Percentiles rank a stretch among this genome's conserved stretches.
Conservation (phyloP, 495 filamentous ascomycete species). For the Alectoria sarmentosa region DNA sequence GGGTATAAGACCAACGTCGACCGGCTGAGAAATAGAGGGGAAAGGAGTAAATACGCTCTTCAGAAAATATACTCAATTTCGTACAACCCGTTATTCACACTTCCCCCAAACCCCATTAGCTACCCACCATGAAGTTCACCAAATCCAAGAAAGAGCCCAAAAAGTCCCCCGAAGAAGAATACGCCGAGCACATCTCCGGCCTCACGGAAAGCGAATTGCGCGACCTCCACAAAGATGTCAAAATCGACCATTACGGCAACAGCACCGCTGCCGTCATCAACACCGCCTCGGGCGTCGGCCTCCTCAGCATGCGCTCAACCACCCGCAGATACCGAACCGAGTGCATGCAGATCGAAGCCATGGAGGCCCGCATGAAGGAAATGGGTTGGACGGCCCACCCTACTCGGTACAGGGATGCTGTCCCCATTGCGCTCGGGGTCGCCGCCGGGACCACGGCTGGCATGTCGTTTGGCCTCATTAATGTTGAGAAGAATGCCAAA, state of each 20-base stretch:
- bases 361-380: not conserved
- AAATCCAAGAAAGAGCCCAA: not conserved
- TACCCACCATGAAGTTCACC: not conserved
- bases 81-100: not conserved
- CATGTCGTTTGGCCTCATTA: not conserved
- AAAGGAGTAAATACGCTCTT: not conserved
- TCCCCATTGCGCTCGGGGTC: not conserved
- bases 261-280: conserved; percentile 1
- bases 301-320: conserved; percentile 1
- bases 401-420: not conserved
- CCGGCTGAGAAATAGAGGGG: not conserved
- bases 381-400: not conserved
- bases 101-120: not conserved
- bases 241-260: conserved; percentile 3
- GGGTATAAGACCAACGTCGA: not conserved
- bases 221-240: conserved; percentile 4
- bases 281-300: conserved; percentile 2
- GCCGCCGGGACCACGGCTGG: not conserved
- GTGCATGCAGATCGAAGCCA: conserved; percentile 6
- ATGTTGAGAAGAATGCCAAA: not conserved
- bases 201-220: not conserved
- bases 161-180: conserved; percentile 2
- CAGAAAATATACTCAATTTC: not conserved
- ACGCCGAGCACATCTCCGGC: not conserved
- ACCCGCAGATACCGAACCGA: conserved; percentile 3